phyloP scores from a whole-genome alignment of 2,329 filamentous ascomycete species.

The Trichoderma cornu-damae region DNA sequence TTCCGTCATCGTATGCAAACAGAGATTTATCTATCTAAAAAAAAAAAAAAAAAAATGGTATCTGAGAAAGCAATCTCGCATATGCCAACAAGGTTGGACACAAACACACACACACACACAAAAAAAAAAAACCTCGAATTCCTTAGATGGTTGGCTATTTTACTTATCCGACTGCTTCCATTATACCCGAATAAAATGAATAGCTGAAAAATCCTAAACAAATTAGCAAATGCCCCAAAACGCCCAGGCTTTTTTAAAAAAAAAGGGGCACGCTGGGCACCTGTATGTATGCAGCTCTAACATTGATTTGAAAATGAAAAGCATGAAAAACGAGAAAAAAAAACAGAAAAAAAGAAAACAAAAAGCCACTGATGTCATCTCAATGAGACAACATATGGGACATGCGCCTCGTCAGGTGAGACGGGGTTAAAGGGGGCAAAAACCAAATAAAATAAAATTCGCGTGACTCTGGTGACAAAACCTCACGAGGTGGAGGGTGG shows the following conservation, averaged over 20 bases:
- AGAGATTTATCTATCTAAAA: conserved; percentile 2
- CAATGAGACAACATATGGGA: background rate
- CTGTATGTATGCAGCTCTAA: conserved; percentile 6
- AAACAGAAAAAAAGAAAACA: background rate
- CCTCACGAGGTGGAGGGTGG: background rate
- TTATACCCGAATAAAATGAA: background rate
- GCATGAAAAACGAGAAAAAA: too few species aligned
- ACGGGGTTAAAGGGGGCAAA: background rate
- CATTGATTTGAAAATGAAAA: too few species aligned
- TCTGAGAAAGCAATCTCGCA: conserved; percentile 6
- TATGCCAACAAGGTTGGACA: conserved; percentile 2
- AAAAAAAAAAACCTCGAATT: background rate
- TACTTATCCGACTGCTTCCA: background rate
- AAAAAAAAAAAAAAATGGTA: conserved; percentile 6
- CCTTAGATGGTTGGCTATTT: conserved; percentile 3
- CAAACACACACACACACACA: background rate
- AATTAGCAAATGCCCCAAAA: background rate
- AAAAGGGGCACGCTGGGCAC: conserved; percentile 4
- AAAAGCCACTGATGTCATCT: background rate
- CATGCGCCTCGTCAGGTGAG: background rate
- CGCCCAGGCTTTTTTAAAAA: background rate
- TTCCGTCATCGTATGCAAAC: conserved; percentile 3
- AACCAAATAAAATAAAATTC: background rate
- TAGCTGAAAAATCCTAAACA: background rate
- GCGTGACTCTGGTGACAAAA: background rate